These are phyloP conservation scores for Yueomyces sp. DNA, from an alignment of 805 yeast species.

Conservation along the genomic window DNA sequence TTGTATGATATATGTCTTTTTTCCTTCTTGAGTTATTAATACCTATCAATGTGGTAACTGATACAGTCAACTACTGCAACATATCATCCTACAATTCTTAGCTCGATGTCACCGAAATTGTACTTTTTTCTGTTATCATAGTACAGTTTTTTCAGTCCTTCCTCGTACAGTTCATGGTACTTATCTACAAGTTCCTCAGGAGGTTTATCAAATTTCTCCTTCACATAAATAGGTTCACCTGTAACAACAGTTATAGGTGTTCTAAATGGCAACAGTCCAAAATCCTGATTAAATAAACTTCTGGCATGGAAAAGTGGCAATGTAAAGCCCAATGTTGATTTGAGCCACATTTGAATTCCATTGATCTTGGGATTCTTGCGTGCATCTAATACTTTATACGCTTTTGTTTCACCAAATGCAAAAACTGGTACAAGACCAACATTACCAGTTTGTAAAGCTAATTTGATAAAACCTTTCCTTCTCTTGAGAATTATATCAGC, in stretches of 20 bases:
- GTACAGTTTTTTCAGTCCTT: slow-evolving; percentile 48
- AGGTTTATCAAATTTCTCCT: slow-evolving; percentile 34
- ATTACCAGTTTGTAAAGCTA: slow-evolving; percentile 73
- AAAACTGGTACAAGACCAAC: slow-evolving; percentile 74
- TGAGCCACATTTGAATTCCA: slow-evolving; percentile 58
- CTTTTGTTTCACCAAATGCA: slow-evolving; percentile 78
- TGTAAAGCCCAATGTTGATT: slow-evolving; percentile 64
- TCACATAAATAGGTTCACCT: slow-evolving; percentile 50
- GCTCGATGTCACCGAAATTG: slow-evolving; percentile 14
- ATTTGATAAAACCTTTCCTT: slow-evolving; percentile 77
- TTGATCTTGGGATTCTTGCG: slow-evolving; percentile 33
- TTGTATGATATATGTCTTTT: too few species aligned
- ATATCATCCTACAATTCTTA: slow-evolving; percentile 16
- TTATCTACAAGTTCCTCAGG: slow-evolving; percentile 41
- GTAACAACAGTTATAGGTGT: slow-evolving; percentile 65
- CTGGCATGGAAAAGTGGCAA: slow-evolving; percentile 85
- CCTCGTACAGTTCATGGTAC: slow-evolving; percentile 60
- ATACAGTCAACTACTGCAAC: too few species aligned
- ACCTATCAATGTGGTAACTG: too few species aligned
- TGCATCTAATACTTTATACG: slow-evolving; percentile 39
- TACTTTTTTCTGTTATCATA: slow-evolving; percentile 50
- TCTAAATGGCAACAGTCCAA: slow-evolving; percentile 80
- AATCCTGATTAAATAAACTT: slow-evolving; percentile 84
- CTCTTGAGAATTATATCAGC: slow-evolving; percentile 60
- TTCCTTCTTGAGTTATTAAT: too few species aligned